Evolutionary conservation across 768 basidiomycete genomes (phyloP).

Genomic region (Amyloporia xantha): DNA sequence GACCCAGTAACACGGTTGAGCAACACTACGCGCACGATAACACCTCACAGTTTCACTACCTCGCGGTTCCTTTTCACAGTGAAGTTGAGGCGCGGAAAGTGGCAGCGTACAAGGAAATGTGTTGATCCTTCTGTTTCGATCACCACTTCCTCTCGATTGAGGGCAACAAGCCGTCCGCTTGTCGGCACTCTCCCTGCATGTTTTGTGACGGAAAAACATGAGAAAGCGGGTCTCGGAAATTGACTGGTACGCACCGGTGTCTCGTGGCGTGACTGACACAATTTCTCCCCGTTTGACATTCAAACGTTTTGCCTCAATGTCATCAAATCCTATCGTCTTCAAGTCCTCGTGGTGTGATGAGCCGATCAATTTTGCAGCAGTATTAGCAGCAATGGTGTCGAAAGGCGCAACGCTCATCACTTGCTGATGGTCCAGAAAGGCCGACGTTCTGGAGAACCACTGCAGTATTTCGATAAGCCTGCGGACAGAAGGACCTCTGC

Average conservation of each 20-base stretch:
- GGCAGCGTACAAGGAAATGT: constrained; percentile 34
- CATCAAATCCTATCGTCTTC: constrained; percentile 39
- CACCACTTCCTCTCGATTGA: constrained; percentile 42
- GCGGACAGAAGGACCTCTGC: constrained; percentile 20
- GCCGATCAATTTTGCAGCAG: constrained; percentile 37
- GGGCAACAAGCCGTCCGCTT: constrained; percentile 41
- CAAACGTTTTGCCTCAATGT: constrained; percentile 36
- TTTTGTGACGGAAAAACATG: neutral
- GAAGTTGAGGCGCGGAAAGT: constrained; percentile 43
- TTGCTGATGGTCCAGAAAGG: constrained; percentile 27
- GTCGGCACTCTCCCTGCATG: constrained; percentile 33
- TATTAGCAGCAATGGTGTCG: constrained; percentile 29
- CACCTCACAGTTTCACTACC: constrained; percentile 11
- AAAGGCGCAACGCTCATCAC: constrained; percentile 20
- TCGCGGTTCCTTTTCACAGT: constrained; percentile 6
- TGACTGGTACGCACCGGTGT: constrained; percentile 40
- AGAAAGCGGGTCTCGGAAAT: neutral
- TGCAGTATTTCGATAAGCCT: constrained; percentile 15
- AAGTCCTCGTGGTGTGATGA: constrained; percentile 32
- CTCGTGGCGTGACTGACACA: constrained; percentile 40
- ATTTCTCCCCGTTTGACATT: constrained; percentile 31
- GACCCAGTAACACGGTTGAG: no score
- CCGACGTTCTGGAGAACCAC: constrained; percentile 42
- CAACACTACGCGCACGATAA: no score
- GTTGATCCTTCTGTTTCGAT: constrained; percentile 39